These are phyloP conservation scores for Falciphora oryzae DNA, from an alignment of 2,329 filamentous ascomycete genomes.

Conservation along the genomic window DNA sequence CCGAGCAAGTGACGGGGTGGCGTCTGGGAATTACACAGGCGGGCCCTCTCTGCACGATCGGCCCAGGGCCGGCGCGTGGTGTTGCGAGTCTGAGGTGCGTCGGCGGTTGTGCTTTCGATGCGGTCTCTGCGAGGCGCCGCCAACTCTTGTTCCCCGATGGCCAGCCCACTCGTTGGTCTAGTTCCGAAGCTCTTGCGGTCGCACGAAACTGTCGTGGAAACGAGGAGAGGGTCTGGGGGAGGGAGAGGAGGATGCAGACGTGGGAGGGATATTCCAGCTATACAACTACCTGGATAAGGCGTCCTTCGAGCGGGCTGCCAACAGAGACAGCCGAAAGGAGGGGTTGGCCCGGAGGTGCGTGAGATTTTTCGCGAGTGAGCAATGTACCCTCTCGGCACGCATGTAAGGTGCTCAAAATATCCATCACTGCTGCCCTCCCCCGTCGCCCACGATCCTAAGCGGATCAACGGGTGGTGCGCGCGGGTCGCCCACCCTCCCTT, in stretches of 20 bases:
- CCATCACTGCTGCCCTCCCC: conserved; percentile 6
- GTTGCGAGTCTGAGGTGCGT: conserved; percentile 6
- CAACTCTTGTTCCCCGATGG: not conserved
- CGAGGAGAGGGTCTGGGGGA: not conserved
- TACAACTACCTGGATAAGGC: not conserved
- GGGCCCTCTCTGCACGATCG: conserved; percentile 7
- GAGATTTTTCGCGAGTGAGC: conserved; percentile 3
- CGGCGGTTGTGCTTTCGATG: not conserved
- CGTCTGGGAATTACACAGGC: conserved; percentile 18
- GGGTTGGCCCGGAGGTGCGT: not conserved
- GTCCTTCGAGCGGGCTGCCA: not conserved
- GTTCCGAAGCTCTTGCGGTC: not conserved
- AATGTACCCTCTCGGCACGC: conserved; percentile 10
- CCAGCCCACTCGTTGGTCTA: not conserved
- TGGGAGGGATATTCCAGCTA: not conserved
- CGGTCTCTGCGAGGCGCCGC: not conserved
- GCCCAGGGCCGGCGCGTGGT: conserved; percentile 9
- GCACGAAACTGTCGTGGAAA: not conserved
- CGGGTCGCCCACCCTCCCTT: not conserved
- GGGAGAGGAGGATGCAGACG: not conserved
- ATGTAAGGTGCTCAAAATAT: conserved; percentile 11
- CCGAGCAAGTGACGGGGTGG: conserved; percentile 30
- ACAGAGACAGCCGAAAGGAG: not conserved
- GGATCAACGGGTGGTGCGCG: not conserved
- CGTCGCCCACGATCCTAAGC: not conserved